Evolutionary conservation across 495 filamentous ascomycete genomes (phyloP).

Genomic region (Cercophora scortea): DNA sequence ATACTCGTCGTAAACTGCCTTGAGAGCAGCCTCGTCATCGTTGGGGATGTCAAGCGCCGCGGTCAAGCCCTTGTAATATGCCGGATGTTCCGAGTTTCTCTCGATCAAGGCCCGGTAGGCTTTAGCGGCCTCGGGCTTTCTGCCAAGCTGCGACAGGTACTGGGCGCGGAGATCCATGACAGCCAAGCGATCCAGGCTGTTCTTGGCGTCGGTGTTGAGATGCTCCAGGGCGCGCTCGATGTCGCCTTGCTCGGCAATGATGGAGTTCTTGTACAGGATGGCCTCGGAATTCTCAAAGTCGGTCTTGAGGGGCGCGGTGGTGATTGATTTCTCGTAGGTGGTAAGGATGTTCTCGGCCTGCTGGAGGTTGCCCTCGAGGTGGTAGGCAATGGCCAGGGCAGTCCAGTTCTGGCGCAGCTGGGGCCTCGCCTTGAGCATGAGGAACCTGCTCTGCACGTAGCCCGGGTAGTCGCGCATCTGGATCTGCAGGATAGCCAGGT

Average conservation of each 20-base stretch:
- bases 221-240: conserved; percentile 77
- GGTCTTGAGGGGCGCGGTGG: conserved; percentile 59
- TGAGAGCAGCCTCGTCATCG: conserved; percentile 50
- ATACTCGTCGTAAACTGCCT: conserved; percentile 74
- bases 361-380: conserved; percentile 72
- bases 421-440: conserved; percentile 78
- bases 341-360: conserved; percentile 87
- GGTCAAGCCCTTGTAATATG: conserved; percentile 75
- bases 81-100: conserved; percentile 78
- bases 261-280: conserved; percentile 86
- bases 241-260: conserved; percentile 84
- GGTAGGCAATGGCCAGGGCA: conserved; percentile 83
- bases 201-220: conserved; percentile 65
- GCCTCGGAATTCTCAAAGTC: conserved; percentile 95
- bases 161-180: conserved; percentile 82
- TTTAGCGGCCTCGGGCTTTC: conserved; percentile 71
- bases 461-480: conserved; percentile 96
- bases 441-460: conserved; percentile 75
- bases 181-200: conserved; percentile 76
- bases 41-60: conserved; percentile 55
- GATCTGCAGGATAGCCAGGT: conserved; percentile 85
- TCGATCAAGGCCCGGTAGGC: conserved; percentile 76
- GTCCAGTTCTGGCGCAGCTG: conserved; percentile 89
- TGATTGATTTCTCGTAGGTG: conserved; percentile 88
- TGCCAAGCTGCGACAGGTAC: conserved; percentile 71